Evolutionary conservation across 2,329 filamentous ascomycete species (phyloP), one percentile per base, ranked within the genome.

Genomic region (Aspergillus felis): DNA sequence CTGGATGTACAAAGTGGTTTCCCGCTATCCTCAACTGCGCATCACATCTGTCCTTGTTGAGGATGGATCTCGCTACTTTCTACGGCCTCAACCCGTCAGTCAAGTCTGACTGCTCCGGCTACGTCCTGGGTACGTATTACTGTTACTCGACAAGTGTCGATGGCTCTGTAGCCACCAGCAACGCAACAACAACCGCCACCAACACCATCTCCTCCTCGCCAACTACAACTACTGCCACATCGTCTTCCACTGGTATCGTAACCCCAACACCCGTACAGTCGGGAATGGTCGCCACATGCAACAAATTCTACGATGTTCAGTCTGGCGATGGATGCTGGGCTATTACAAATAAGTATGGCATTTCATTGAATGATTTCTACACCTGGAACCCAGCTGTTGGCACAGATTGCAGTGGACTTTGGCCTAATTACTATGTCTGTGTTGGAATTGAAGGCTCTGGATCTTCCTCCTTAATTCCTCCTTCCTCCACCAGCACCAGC

Each of bases 61-160:
- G 17, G 7, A 12, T 38, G 35, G 17, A 10, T 12, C 9, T 38
- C 4, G 7, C 9, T 17, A 17, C 7, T 1, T 38, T 38, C 17
- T 38, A 38, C 7, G 3, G 17, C 10, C 9, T 38, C 10, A 75
- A 75, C 52, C 70, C 73, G 1, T 61, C 61, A 22, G 62, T 71
- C 14, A 63, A 65, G 5, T 54, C 46, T 9, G 58, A 62, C 28
- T 74, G 72, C 55, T 48, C 27, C 7, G 61, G 63, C 9, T 63
- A 74, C 20, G 58, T 61, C 56, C 50, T 54, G 6, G 63, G 63
- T 3, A 58, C 66, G 29, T 66, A 66, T 7, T 61, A 64, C 44
- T 70, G 68, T 53, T 54, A 46, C 3, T 50, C 46, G 5, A 35
- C 51, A 12, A 46, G 54, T 17, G 60, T 35, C 27, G 28, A 12